Evolutionary conservation across 2,329 filamentous ascomycete species (phyloP).

Genomic region (Alternaria triticimaculans): DNA sequence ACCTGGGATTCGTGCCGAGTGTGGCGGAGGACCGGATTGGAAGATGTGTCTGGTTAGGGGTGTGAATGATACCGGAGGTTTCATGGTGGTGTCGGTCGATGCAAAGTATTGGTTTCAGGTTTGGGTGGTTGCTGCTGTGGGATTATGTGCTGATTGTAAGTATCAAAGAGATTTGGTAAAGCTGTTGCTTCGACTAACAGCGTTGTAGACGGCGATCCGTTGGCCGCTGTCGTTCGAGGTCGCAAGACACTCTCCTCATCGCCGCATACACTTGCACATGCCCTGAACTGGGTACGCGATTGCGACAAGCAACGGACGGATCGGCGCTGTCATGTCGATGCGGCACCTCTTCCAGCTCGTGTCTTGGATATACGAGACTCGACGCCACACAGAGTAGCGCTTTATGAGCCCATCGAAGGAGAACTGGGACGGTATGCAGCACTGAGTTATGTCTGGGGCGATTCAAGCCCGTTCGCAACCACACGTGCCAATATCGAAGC

Average conservation of each 20-base stretch:
- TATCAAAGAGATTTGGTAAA: neutral
- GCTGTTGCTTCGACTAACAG: neutral
- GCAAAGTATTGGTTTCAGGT: neutral
- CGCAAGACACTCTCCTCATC: neutral
- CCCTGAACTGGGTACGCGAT: neutral
- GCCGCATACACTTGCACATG: neutral
- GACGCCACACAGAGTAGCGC: neutral
- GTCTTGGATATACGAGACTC: neutral
- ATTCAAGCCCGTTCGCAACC: neutral
- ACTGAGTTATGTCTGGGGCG: neutral
- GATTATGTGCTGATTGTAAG: neutral
- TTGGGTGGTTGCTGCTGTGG: neutral
- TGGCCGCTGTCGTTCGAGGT: neutral
- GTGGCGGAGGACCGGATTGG: neutral
- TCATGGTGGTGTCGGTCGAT: neutral
- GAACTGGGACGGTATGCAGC: neutral
- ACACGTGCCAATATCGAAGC: neutral
- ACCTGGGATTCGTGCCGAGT: neutral
- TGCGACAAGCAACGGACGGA: neutral
- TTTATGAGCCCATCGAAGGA: neutral
- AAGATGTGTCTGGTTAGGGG: neutral
- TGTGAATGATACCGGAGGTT: neutral
- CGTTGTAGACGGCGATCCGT: neutral
- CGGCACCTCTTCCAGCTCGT: neutral
- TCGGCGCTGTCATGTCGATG: neutral